These are phyloP conservation scores for Ceratocystis albifundus DNA, from an alignment of 2,329 filamentous ascomycete genomes.

Conservation along the genomic window DNA sequence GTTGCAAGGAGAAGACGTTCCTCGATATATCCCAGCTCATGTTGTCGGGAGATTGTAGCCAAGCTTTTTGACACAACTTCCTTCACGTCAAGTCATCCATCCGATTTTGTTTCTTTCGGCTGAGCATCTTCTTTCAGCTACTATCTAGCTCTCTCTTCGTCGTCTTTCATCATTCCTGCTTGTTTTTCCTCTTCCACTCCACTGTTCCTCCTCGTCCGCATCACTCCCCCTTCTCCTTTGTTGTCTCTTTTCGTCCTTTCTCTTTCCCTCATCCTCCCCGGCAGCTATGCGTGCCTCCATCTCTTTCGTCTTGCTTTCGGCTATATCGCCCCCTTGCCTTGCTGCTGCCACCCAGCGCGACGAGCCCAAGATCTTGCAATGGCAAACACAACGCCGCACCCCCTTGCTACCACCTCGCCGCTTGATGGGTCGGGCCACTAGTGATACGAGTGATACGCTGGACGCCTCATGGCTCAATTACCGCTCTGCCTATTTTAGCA, in stretches of 20 bases:
- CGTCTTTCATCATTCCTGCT: background rate
- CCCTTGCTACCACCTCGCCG: background rate
- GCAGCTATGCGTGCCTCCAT: background rate
- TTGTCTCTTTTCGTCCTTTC: background rate
- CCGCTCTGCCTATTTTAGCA: constrained; percentile 41
- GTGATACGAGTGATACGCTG: constrained; percentile 6
- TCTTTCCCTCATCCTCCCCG: background rate
- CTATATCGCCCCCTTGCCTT: background rate
- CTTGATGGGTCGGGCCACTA: background rate
- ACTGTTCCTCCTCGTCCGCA: background rate
- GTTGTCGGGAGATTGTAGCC: background rate
- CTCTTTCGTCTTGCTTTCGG: background rate
- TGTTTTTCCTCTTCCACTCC: too few relatives aligned
- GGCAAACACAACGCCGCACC: constrained; percentile 9
- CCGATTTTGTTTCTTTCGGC: background rate
- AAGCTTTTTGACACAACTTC: background rate
- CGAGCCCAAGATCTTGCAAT: constrained; percentile 10
- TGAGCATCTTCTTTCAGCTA: background rate
- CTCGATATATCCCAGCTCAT: too few relatives aligned
- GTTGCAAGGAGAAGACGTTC: background rate
- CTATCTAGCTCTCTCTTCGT: background rate
- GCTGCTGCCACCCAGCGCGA: background rate
- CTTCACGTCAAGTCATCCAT: background rate
- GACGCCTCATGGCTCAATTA: constrained; percentile 12
- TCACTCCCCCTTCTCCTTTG: too few relatives aligned